Base-by-base conservation (phyloP, 1,284 basidiomycete species). In the Fomitopsis palustris region DNA sequence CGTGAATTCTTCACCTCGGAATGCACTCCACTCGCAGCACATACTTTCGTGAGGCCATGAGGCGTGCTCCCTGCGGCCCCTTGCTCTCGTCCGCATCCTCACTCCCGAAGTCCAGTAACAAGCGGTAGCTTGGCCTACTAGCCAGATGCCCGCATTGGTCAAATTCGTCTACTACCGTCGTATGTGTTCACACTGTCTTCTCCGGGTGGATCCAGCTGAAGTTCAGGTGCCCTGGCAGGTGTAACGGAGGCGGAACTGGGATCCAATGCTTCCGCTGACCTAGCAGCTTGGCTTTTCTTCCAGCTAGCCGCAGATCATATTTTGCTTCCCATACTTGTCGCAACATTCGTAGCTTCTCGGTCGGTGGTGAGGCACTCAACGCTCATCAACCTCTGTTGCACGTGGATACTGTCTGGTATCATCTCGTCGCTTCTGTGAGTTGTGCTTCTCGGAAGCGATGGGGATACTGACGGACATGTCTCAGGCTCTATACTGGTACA, bases 351-450 rank as follows among this genome's bases (percentile, higher is more conserved):
- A 33, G 61, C 79, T 55, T 74, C 76, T 52, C 78, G 74, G 59
- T 73, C 73, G 37, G 68, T 79, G 25, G 62, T 65, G 21, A 77
- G 78, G 60, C 79, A 80, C 62, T 76, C 79, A 0, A 78, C 78
- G 3, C 69, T 84, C 61, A 70, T 84, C 63, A 85, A 82, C 61
- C 77, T 85, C 53, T 85, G 81, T 62, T 64, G 77, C 47, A 78
- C 78, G 41, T 85, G 83, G 80, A 75, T 72, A 14, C 39, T 70
- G 6, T 58, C 69, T 3, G 69, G 68, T 6, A 59, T 72, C 27
- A 61, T 61, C 21, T 79, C 55, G 57, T 83, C 60, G 73, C 78
- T 72, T 74, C 78, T 55, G 69, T 84, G 62, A 68, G 72, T 65
- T 14, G 19, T 72, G 37, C 74, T 75, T 37, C 19, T 17, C n/a